phyloP scores from a whole-genome alignment of 2,329 filamentous ascomycete species.

The Colletotrichum siamense region DNA sequence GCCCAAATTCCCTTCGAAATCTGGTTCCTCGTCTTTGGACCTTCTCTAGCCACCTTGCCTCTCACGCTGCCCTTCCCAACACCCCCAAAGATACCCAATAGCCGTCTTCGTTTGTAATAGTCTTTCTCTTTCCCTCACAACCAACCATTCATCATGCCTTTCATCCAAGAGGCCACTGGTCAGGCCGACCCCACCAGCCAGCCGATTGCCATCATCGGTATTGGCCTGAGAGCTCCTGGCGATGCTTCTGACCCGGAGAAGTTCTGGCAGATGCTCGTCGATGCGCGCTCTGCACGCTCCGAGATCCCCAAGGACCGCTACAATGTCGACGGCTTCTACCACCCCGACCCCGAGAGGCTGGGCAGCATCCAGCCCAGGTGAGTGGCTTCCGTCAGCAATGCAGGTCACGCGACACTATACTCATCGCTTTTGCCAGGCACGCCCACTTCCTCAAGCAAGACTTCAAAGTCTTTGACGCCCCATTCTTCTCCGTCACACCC shows the following conservation, averaged over 20 bases:
- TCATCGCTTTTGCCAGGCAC: neutral
- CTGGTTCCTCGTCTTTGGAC: neutral
- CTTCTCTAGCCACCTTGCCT: neutral
- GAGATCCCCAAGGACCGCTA: constrained; percentile 25
- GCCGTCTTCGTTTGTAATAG: neutral
- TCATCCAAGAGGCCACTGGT: neutral
- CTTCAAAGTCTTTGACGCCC: constrained; percentile 31
- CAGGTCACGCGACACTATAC: neutral
- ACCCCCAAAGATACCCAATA: constrained; percentile 6
- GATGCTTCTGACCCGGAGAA: constrained; percentile 34
- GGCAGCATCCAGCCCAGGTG: constrained; percentile 24
- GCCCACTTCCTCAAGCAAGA: constrained; percentile 37
- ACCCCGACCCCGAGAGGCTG: constrained; percentile 21
- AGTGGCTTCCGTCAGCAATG: neutral
- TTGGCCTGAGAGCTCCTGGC: constrained; percentile 43
- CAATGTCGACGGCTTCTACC: constrained; percentile 29
- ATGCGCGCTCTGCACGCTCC: constrained; percentile 12
- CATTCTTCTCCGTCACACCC: constrained; percentile 30
- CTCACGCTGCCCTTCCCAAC: neutral
- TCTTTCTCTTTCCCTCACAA: neutral
- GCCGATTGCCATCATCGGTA: constrained; percentile 47
- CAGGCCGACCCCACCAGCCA: neutral
- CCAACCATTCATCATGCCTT: neutral
- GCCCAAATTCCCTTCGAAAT: neutral
- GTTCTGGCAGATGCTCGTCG: constrained; percentile 38